These are phyloP conservation scores for Obba rivulosa DNA, from an alignment of 768 basidiomycete species.

Conservation along the genomic window DNA sequence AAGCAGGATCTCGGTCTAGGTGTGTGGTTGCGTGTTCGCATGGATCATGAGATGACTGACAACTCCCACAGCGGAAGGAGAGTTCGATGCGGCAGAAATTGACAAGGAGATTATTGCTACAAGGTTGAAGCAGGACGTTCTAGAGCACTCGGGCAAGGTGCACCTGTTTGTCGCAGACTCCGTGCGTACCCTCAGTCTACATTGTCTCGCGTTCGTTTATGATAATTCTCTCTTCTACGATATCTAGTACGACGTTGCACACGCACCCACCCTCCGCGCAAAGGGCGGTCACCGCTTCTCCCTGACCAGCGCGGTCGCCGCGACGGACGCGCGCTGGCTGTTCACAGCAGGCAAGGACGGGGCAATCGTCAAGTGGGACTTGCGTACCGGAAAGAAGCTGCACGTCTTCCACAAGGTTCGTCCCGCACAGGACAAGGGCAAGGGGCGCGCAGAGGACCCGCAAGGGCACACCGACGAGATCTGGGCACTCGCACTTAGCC, in stretches of 20 bases:
- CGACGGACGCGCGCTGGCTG: slow-evolving; percentile 67
- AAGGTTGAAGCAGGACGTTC: slow-evolving; percentile 85
- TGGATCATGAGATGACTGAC: neutral
- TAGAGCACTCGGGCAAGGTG: slow-evolving; percentile 84
- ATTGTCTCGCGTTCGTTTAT: neutral
- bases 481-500: slow-evolving; percentile 74
- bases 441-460: slow-evolving; percentile 41
- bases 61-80: slow-evolving; percentile 60
- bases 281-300: slow-evolving; percentile 68
- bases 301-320: slow-evolving; percentile 76
- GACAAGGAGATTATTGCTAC: slow-evolving; percentile 91
- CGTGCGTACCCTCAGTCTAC: slow-evolving; percentile 35
- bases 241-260: slow-evolving; percentile 51
- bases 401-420: slow-evolving; percentile 58
- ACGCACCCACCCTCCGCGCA: slow-evolving; percentile 51
- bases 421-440: slow-evolving; percentile 38
- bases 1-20: slow-evolving; percentile 56
- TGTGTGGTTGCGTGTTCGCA: slow-evolving; percentile 4
- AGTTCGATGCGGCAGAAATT: slow-evolving; percentile 93
- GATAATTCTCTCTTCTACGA: neutral
- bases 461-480: slow-evolving; percentile 88
- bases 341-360: slow-evolving; percentile 93
- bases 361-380: slow-evolving; percentile 79
- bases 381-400: slow-evolving; percentile 56
- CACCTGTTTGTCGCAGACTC: slow-evolving; percentile 75